Evolutionary conservation across 2,329 filamentous ascomycete species (phyloP).

Genomic region (Cladosporium sp.): DNA sequence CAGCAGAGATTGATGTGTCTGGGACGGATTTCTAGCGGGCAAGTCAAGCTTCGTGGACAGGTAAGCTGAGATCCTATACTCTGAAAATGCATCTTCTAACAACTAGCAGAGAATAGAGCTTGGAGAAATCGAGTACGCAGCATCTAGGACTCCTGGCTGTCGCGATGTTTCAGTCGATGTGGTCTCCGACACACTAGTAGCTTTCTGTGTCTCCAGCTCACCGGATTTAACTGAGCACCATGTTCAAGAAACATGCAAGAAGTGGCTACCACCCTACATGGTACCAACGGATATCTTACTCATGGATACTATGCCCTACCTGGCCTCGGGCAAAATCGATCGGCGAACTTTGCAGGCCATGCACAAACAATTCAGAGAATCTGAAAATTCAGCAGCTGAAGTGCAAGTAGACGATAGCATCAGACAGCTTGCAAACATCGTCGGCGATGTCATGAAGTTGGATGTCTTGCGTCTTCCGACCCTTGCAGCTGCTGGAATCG

Average conservation of each 20-base stretch:
- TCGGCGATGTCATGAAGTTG: slow-evolving; percentile 19
- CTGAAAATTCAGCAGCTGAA: slow-evolving; percentile 7
- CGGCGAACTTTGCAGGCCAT: slow-evolving; percentile 58
- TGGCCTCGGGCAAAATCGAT: slow-evolving; percentile 83
- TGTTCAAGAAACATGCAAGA: slow-evolving; percentile 58
- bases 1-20: slow-evolving; percentile 76
- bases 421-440: slow-evolving; percentile 15
- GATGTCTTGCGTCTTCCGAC: not conserved
- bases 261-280: slow-evolving; percentile 82
- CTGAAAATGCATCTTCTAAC: not conserved
- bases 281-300: slow-evolving; percentile 69
- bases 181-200: slow-evolving; percentile 64
- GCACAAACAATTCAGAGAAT: slow-evolving; percentile 39
- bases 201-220: slow-evolving; percentile 62
- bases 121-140: slow-evolving; percentile 63
- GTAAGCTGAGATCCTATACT: slow-evolving; percentile 63
- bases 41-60: slow-evolving; percentile 84
- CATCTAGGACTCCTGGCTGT: slow-evolving; percentile 58
- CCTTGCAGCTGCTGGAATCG: slow-evolving; percentile 51
- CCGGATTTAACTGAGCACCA: slow-evolving; percentile 35
- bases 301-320: slow-evolving; percentile 62
- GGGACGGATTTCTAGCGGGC: slow-evolving; percentile 72
- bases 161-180: slow-evolving; percentile 65
- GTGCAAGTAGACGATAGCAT: slow-evolving; percentile 25
- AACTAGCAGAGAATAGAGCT: slow-evolving; percentile 52